Evolutionary conservation across 495 filamentous ascomycete genomes (phyloP).

Genomic region (Lophiotrema nucula): DNA sequence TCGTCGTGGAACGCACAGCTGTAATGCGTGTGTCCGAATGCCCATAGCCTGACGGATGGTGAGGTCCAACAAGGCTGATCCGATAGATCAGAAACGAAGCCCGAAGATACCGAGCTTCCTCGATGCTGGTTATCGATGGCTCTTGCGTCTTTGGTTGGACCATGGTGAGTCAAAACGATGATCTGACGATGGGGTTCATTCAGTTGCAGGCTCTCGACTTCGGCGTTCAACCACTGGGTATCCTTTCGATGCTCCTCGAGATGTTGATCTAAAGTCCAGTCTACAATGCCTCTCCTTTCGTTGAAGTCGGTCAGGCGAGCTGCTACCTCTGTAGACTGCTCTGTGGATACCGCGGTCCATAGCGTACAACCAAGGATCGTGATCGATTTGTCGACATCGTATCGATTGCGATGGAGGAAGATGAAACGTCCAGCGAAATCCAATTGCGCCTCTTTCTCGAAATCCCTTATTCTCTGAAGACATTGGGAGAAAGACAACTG

Average conservation of each 20-base stretch:
- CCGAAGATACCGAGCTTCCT: constrained; percentile 42
- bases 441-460: neutral
- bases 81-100: constrained; percentile 51
- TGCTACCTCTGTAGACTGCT: constrained; percentile 35
- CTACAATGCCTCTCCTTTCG: constrained; percentile 35
- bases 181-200: constrained; percentile 30
- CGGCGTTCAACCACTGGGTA: constrained; percentile 51
- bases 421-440: neutral
- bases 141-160: constrained; percentile 44
- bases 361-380: constrained; percentile 53
- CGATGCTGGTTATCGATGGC: constrained; percentile 47
- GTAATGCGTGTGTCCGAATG: constrained; percentile 49
- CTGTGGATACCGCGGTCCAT: constrained; percentile 43
- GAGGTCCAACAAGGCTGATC: constrained; percentile 49
- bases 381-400: constrained; percentile 40
- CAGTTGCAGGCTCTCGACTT: constrained; percentile 42
- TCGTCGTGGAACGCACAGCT: constrained; percentile 46
- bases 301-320: constrained; percentile 52
- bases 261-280: constrained; percentile 52
- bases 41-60: constrained; percentile 43
- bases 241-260: constrained; percentile 44
- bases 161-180: constrained; percentile 55
- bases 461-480: constrained; percentile 32
- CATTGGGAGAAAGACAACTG: constrained; percentile 41
- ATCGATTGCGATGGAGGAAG: constrained; percentile 42